Conservation (phyloP, 2,329 filamentous ascomycete species). For the Pyrenochaeta sp. region DNA sequence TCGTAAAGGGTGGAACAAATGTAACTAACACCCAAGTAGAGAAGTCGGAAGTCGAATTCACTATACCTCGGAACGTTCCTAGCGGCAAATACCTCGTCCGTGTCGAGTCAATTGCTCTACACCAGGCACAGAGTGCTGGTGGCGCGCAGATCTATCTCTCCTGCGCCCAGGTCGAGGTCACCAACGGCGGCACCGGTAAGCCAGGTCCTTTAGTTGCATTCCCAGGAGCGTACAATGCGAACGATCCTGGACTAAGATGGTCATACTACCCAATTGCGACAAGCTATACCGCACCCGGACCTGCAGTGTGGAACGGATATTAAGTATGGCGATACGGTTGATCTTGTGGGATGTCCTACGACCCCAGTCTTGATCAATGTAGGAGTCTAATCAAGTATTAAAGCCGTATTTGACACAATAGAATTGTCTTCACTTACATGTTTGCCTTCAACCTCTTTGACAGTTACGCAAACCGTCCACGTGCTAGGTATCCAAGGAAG, state of each 20-base stretch:
- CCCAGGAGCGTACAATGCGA: conserved; percentile 48
- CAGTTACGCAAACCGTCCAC: too few species aligned
- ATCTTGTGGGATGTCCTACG: too few species aligned
- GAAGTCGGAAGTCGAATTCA: conserved; percentile 42
- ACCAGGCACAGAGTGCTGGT: conserved; percentile 43
- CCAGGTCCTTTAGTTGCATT: conserved; percentile 51
- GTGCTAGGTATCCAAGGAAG: too few species aligned
- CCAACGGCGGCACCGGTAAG: conserved; percentile 45
- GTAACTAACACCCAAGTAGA: conserved; percentile 15
- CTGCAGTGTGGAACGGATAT: conserved; percentile 31
- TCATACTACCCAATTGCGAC: conserved; percentile 37
- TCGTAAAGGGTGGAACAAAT: too few species aligned
- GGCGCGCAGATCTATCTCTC: conserved; percentile 55
- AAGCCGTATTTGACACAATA: too few species aligned
- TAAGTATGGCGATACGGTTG: too few species aligned
- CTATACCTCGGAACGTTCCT: conserved; percentile 47
- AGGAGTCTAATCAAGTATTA: too few species aligned
- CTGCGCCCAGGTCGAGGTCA: conserved; percentile 55
- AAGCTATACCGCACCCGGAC: conserved; percentile 37
- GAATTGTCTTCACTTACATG: too few species aligned
- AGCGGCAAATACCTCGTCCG: conserved; percentile 55
- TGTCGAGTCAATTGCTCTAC: conserved; percentile 56
- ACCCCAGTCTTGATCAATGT: too few species aligned
- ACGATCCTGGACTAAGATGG: conserved; percentile 40
- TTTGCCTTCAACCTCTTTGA: too few species aligned